Evolutionary conservation across 805 yeast genomes (phyloP).

Genomic region (Lachancea quebecensis): DNA sequence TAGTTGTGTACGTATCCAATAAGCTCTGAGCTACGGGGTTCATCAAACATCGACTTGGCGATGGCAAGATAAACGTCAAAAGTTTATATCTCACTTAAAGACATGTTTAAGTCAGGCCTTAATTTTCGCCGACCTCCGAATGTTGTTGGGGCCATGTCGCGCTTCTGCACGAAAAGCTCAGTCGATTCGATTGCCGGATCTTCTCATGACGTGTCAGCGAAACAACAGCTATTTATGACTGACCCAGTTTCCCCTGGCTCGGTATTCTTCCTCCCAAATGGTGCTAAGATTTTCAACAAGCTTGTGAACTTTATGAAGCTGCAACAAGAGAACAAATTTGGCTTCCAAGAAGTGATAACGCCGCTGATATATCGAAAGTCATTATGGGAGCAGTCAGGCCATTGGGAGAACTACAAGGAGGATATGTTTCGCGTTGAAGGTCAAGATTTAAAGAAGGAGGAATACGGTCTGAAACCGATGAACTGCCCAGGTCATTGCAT

Average conservation of each 20-base stretch:
- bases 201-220: slow-evolving; percentile 41
- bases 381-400: slow-evolving; percentile 89
- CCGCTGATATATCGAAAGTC: slow-evolving; percentile 80
- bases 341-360: slow-evolving; percentile 87
- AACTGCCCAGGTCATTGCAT: slow-evolving; percentile 95
- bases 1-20: too few species aligned
- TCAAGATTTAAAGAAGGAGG: slow-evolving; percentile 34
- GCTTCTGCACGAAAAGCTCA: slow-evolving; percentile 4
- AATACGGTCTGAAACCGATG: slow-evolving; percentile 88
- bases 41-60: too few species aligned
- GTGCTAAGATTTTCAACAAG: slow-evolving; percentile 78
- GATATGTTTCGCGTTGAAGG: slow-evolving; percentile 90
- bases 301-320: slow-evolving; percentile 75
- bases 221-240: slow-evolving; percentile 71
- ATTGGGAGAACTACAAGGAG: slow-evolving; percentile 89
- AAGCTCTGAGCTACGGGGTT: too few species aligned
- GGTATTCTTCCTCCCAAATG: slow-evolving; percentile 86
- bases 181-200: slow-evolving; percentile 18
- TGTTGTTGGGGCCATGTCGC: background rate
- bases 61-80: too few species aligned
- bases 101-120: background rate
- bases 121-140: background rate
- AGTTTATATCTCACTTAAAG: too few species aligned
- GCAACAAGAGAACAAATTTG: slow-evolving; percentile 60
- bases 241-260: slow-evolving; percentile 88